Percentiles rank a stretch among this genome's conserved stretches.
Conservation (phyloP, 768 basidiomycete genomes). For the Agrocybe chaxingu region DNA sequence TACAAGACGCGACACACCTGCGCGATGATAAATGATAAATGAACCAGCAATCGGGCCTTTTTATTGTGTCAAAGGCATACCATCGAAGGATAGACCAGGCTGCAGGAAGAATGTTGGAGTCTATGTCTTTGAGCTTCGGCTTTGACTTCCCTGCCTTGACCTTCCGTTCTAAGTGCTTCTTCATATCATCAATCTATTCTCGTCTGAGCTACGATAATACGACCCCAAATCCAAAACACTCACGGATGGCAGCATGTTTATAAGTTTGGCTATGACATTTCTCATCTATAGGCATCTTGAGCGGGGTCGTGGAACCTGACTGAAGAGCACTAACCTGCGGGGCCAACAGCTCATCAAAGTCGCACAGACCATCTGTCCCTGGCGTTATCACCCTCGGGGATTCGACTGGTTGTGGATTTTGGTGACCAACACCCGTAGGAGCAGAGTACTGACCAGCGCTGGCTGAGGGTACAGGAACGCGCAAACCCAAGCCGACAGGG, state of each 20-base stretch:
- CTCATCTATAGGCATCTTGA: constrained; percentile 39
- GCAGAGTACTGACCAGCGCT: neutral
- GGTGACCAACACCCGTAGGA: too few species aligned
- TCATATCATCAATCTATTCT: constrained; percentile 53
- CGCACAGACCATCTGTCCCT: constrained; percentile 39
- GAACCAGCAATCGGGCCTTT: neutral
- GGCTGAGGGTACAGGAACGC: constrained; percentile 38
- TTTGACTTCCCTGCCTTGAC: constrained; percentile 47
- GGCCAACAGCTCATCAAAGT: constrained; percentile 46
- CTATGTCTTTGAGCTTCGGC: constrained; percentile 51
- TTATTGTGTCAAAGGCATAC: constrained; percentile 25
- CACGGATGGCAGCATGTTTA: constrained; percentile 49
- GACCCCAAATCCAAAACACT: constrained; percentile 10
- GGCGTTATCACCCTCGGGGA: constrained; percentile 3
- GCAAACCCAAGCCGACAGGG: constrained; percentile 57
- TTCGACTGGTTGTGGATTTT: neutral
- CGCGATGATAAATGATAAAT: neutral
- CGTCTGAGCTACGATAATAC: neutral
- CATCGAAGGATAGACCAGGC: constrained; percentile 68
- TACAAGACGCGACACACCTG: constrained; percentile 72
- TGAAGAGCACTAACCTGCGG: constrained; percentile 27
- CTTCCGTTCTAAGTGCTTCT: constrained; percentile 52
- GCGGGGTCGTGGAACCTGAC: neutral
- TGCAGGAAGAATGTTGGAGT: constrained; percentile 46
- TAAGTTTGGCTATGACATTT: constrained; percentile 34